Percentiles rank a stretch among this genome's conserved stretches.
Evolutionary conservation across 495 filamentous ascomycete species (phyloP).

Genomic region (Elaphomyces granulatus): DNA sequence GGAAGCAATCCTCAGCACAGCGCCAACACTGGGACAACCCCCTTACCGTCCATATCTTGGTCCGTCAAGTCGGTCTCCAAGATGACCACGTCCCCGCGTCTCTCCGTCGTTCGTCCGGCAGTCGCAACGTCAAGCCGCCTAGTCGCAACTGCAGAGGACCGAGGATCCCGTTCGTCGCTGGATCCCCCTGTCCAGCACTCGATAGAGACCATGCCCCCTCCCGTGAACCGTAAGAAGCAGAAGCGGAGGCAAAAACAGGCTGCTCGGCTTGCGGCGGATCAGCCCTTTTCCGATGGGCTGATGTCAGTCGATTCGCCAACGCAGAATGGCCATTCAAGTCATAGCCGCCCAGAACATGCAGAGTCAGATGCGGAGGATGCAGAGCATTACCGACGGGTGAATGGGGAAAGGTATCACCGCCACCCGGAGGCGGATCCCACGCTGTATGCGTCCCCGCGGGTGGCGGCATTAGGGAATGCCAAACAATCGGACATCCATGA

Average conservation of each 20-base stretch:
- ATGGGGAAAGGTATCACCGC: constrained; percentile 1
- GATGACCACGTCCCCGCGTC: not conserved
- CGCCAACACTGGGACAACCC: not conserved
- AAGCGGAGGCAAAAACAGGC: constrained; percentile 68
- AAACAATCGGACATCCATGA: too few relatives aligned
- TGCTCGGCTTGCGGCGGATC: constrained; percentile 51
- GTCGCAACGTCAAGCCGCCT: too few relatives aligned
- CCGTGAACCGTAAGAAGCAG: constrained; percentile 85
- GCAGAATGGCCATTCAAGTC: constrained; percentile 6
- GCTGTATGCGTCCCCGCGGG: constrained; percentile 5
- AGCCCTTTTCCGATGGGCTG: constrained; percentile 17
- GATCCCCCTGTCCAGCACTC: constrained; percentile 15
- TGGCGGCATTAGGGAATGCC: too few relatives aligned
- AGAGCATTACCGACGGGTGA: constrained; percentile 10
- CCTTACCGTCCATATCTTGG: too few relatives aligned
- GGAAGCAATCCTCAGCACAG: not conserved
- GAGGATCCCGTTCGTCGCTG: constrained; percentile 12
- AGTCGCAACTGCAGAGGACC: not conserved
- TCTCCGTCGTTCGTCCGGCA: not conserved
- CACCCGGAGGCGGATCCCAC: constrained; percentile 2
- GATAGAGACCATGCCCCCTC: constrained; percentile 19
- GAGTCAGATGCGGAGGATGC: constrained; percentile 13
- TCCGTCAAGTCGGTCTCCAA: not conserved
- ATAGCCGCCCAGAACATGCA: constrained; percentile 1
- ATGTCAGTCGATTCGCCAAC: constrained; percentile 12